Percentiles rank a stretch among this genome's conserved stretches.
Conservation (phyloP, 208 protist species). For the Trypanosoma platydactyli region DNA sequence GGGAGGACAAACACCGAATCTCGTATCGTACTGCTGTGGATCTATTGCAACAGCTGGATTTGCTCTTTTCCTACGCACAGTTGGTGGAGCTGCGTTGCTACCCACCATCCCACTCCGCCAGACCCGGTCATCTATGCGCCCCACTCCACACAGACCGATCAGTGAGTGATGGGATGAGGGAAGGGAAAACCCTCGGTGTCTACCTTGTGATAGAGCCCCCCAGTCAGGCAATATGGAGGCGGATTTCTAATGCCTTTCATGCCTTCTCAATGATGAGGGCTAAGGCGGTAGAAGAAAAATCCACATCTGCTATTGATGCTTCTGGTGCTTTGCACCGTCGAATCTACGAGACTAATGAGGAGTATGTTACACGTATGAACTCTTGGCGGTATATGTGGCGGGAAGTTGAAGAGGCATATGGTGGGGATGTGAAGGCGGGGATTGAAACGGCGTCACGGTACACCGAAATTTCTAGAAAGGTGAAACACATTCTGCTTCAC, state of each 20-base stretch:
- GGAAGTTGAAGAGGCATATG: neutral
- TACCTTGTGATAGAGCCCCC: constrained; percentile 36
- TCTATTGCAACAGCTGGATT: constrained; percentile 25
- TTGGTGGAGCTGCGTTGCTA: constrained; percentile 33
- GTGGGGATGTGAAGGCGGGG: neutral
- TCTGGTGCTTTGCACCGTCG: neutral
- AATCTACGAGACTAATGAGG: constrained; percentile 8
- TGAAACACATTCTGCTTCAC: constrained; percentile 18
- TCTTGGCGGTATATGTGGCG: constrained; percentile 14
- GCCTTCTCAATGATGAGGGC: neutral
- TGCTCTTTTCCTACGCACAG: constrained; percentile 25
- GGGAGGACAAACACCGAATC: constrained; percentile 35
- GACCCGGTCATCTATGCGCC: constrained; percentile 7
- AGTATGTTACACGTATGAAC: constrained; percentile 3
- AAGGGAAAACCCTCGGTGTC: constrained; percentile 23
- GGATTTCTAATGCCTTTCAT: constrained; percentile 3
- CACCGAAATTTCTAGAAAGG: neutral
- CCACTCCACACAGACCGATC: neutral
- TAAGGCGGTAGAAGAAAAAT: neutral
- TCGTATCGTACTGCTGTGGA: constrained; percentile 31
- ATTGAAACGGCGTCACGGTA: constrained; percentile 26
- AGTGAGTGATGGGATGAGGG: neutral
- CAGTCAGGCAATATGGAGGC: constrained; percentile 19
- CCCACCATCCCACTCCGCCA: neutral
- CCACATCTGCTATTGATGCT: neutral